Percentiles rank a stretch among this genome's conserved stretches.
phyloP scores from a whole-genome alignment of 2,329 filamentous ascomycete genomes.

The Cercospora sp. region DNA sequence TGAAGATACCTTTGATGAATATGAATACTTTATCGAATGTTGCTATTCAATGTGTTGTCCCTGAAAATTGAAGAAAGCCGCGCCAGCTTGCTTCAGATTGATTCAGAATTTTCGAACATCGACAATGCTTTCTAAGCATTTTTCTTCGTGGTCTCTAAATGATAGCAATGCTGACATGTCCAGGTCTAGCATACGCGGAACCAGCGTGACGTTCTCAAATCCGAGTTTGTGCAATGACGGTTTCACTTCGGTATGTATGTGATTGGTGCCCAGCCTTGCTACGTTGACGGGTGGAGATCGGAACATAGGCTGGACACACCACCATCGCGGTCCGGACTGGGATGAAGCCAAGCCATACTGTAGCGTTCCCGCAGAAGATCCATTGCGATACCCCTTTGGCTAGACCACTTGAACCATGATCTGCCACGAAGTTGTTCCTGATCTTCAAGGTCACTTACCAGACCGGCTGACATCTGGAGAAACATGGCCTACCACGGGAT shows the following conservation, averaged over 20 bases:
- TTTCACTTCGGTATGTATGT: neutral
- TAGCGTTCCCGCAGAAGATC: neutral
- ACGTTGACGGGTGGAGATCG: neutral
- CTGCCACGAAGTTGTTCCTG: neutral
- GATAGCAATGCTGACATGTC: neutral
- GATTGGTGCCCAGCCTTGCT: neutral
- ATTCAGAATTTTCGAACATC: neutral
- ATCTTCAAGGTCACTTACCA: neutral
- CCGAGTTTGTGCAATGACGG: neutral
- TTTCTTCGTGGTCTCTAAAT: neutral
- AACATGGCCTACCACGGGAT: slow-evolving; percentile 3
- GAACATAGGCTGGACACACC: neutral
- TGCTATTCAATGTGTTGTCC: neutral
- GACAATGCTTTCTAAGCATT: neutral
- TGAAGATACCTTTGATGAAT: neutral
- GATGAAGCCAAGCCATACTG: neutral
- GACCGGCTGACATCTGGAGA: neutral
- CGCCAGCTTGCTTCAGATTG: neutral
- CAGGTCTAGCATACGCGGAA: neutral
- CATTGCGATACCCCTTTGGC: neutral
- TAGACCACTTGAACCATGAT: neutral
- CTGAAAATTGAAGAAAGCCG: neutral
- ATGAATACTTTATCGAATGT: neutral
- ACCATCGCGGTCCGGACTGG: neutral
- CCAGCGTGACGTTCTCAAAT: neutral